phyloP scores from a whole-genome alignment of 805 yeast species.

The Candida tallmaniae region DNA sequence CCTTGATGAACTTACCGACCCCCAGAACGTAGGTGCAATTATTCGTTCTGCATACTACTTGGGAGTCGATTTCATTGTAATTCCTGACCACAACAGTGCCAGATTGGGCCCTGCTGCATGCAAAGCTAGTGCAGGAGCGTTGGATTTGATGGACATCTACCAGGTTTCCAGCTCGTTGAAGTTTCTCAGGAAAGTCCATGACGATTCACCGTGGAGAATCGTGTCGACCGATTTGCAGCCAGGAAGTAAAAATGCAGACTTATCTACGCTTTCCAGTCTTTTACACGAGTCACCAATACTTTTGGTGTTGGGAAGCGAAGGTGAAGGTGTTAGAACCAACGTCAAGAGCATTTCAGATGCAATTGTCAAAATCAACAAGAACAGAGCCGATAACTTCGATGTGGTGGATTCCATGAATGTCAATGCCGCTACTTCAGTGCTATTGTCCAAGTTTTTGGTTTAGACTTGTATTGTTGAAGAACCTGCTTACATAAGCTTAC shows the following conservation, averaged over 20 bases:
- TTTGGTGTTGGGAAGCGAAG: constrained; percentile 82
- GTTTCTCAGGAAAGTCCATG: constrained; percentile 54
- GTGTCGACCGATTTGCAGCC: constrained; percentile 53
- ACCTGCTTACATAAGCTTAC: no score
- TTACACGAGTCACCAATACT: constrained; percentile 54
- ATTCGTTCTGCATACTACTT: constrained; percentile 73
- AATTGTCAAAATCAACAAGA: constrained; percentile 38
- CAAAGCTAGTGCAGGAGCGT: constrained; percentile 81
- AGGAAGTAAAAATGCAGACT: constrained; percentile 29
- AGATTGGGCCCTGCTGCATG: constrained; percentile 72
- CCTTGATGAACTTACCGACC: constrained; percentile 78
- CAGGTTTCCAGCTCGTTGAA: constrained; percentile 53
- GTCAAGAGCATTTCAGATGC: constrained; percentile 55
- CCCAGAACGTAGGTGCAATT: constrained; percentile 84
- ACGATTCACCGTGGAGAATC: constrained; percentile 60
- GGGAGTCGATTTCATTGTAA: constrained; percentile 75
- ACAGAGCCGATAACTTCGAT: constrained; percentile 21
- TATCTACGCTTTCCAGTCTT: constrained; percentile 41
- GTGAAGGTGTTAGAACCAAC: constrained; percentile 71
- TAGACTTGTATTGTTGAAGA: no score
- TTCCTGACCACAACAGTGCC: constrained; percentile 69
- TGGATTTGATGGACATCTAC: constrained; percentile 66
- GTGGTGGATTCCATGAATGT: constrained; percentile 80
- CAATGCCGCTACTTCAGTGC: constrained; percentile 79
- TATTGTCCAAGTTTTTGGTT: constrained; percentile 30